Base-by-base conservation (phyloP, 106 monocot species). In the Dendrobium officinale region DNA sequence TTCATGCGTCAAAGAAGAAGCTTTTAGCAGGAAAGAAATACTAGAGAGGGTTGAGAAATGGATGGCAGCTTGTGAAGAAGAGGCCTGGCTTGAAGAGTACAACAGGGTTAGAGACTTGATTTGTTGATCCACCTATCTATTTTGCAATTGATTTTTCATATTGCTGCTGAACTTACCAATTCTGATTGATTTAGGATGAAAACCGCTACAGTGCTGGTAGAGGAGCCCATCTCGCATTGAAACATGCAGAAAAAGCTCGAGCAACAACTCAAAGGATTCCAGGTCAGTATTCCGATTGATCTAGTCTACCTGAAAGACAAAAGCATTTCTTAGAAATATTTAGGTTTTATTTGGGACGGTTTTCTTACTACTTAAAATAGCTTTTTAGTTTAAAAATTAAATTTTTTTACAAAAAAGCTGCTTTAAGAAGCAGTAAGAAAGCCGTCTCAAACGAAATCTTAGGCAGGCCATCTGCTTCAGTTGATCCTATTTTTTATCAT, bases 21-120 rank as follows among this genome's bases (percentile, higher is more conserved):
- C 85, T 17, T 93, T 90, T 78, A 86, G 85, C 75, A 80, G 92
- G 80, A 88, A 82, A 79, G 92, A 93, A 55, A 85, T 93, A 49
- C 92, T 93, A 48, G 92, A 93, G 47, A 93, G 79, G 74, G 90
- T 93, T 66, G 90, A 90, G 44, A 93, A 93, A 88, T 93, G 90
- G 90, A 74, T 93, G 29, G 20, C 77, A 72, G 90, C 92, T n/a
- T 90, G 92, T 33, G 78, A 86, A 54, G 92, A 93, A 77, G 92
- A 93, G 55, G 80, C 84, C 15, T 93, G 92, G 92, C 90, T 93
- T 10, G 92, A 93, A 79, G 92, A 93, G 68, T 93, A 92, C 74
- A 92, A 88, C 45, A 92, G 83, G 86, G 92, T 92, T 64, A 42
- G 75, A 6, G 9, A 74, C 51, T 9, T 70, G 13, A 78, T 42